Conservation (phyloP, 306 rosid genomes). For the Begonia fuchsioides region DNA sequence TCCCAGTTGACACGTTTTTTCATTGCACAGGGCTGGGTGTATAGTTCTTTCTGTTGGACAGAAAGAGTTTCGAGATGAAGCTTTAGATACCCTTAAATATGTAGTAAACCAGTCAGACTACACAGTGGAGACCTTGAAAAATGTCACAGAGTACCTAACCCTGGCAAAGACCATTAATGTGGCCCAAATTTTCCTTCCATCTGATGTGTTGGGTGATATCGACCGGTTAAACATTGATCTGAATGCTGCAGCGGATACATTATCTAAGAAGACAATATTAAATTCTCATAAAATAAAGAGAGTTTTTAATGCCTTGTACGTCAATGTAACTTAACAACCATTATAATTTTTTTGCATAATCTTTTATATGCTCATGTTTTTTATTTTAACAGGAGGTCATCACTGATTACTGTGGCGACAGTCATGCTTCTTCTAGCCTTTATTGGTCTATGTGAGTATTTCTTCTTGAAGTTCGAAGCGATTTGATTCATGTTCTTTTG, state of each 20-base stretch:
- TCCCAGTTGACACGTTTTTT: slow-evolving; percentile 2
- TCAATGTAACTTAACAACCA: slow-evolving; percentile 7
- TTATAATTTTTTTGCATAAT: too few species aligned
- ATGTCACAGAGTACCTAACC: slow-evolving; percentile 79
- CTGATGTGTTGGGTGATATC: slow-evolving; percentile 58
- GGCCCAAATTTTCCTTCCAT: slow-evolving; percentile 63
- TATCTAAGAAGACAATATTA: slow-evolving; percentile 44
- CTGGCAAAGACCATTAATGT: slow-evolving; percentile 87
- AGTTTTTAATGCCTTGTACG: slow-evolving; percentile 68
- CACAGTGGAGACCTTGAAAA: slow-evolving; percentile 60
- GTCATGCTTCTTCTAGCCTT: slow-evolving; percentile 72
- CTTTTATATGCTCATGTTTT: too few species aligned
- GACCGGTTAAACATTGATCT: slow-evolving; percentile 61
- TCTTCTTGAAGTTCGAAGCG: slow-evolving; percentile 3
- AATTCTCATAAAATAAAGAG: slow-evolving; percentile 49
- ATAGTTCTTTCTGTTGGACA: slow-evolving; percentile 81
- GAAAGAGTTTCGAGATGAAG: slow-evolving; percentile 62
- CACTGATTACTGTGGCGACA: slow-evolving; percentile 66
- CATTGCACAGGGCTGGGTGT: slow-evolving; percentile 72
- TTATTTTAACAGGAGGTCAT: slow-evolving; percentile 33
- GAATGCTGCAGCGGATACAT: slow-evolving; percentile 59
- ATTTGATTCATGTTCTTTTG: too few species aligned
- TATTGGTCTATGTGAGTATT: slow-evolving; percentile 71
- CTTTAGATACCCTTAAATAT: slow-evolving; percentile 52
- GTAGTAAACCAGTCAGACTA: slow-evolving; percentile 94